phyloP scores from a whole-genome alignment of 495 filamentous ascomycete species.

The Penicillium daleae region DNA sequence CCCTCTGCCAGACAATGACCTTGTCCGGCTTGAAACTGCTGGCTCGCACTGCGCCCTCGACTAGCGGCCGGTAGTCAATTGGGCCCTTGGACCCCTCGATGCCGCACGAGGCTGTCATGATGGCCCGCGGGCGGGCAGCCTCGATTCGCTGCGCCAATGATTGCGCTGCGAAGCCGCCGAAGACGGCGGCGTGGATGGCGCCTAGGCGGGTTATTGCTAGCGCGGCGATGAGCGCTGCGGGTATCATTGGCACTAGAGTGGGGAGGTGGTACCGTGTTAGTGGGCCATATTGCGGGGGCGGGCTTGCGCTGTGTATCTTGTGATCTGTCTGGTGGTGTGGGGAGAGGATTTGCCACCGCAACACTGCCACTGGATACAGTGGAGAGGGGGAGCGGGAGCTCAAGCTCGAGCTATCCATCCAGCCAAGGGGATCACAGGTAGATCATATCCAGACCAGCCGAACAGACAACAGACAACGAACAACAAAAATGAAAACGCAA shows the following conservation, averaged over 20 bases:
- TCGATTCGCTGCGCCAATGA: constrained; percentile 90
- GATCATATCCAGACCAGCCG: neutral
- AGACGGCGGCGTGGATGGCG: constrained; percentile 89
- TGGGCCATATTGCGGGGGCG: neutral
- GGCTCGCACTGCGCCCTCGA: constrained; percentile 65
- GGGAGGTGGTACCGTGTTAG: constrained; percentile 9
- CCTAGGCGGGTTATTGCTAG: constrained; percentile 81
- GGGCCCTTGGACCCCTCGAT: constrained; percentile 85
- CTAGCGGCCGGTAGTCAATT: constrained; percentile 68
- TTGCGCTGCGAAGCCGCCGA: constrained; percentile 83
- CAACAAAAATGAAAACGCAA: too few relatives aligned
- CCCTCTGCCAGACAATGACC: constrained; percentile 77
- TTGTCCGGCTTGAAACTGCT: constrained; percentile 66
- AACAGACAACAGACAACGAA: too few relatives aligned
- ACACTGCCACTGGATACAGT: too few relatives aligned
- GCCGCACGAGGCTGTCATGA: constrained; percentile 90
- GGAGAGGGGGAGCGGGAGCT: neutral
- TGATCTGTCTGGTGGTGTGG: neutral
- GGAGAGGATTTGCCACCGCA: neutral
- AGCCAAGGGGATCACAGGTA: too few relatives aligned
- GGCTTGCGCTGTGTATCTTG: neutral
- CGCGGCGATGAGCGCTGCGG: constrained; percentile 80
- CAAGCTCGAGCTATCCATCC: neutral
- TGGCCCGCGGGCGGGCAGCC: constrained; percentile 69
- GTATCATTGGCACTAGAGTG: constrained; percentile 88